A percentile compares a stretch with the other conserved stretches of the same genome.
Conservation (phyloP, 176 grass and related monocot species). For the Pontederia crassipes region DNA sequence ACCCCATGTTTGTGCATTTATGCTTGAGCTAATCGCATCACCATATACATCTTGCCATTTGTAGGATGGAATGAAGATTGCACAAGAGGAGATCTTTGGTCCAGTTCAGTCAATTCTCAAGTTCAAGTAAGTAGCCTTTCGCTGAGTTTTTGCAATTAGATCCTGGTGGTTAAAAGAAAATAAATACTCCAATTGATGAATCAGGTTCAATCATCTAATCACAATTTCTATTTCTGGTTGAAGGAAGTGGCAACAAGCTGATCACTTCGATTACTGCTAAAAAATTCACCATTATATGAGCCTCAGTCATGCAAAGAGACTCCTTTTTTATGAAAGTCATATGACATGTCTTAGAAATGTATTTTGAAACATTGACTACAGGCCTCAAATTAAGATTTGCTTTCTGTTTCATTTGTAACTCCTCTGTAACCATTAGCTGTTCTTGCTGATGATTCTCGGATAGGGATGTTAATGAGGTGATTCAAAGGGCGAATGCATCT, state of each 20-base stretch:
- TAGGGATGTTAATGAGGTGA: constrained; percentile 70
- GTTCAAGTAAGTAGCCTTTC: constrained; percentile 45
- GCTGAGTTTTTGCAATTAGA: background rate
- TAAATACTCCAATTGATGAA: background rate
- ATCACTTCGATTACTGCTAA: background rate
- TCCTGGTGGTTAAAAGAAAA: background rate
- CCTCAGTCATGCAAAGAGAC: too few species aligned
- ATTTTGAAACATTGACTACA: too few species aligned
- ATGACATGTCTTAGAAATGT: too few species aligned
- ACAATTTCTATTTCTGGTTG: background rate
- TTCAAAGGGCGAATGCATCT: constrained; percentile 45
- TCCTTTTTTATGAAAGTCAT: too few species aligned
- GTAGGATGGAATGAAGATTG: constrained; percentile 82
- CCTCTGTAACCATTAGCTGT: background rate
- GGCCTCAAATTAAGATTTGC: too few species aligned
- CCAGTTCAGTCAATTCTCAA: constrained; percentile 94
- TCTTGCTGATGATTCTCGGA: background rate
- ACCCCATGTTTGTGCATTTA: background rate
- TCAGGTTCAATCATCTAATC: background rate
- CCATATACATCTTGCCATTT: background rate
- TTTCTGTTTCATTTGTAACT: background rate
- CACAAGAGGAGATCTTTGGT: constrained; percentile 82
- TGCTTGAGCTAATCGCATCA: background rate
- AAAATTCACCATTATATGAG: background rate
- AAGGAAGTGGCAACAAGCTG: too few species aligned